Percentiles rank a stretch among this genome's conserved stretches.
These are phyloP conservation scores for Poa annua DNA, from an alignment of 176 grass and related monocot species.

Conservation along the genomic window DNA sequence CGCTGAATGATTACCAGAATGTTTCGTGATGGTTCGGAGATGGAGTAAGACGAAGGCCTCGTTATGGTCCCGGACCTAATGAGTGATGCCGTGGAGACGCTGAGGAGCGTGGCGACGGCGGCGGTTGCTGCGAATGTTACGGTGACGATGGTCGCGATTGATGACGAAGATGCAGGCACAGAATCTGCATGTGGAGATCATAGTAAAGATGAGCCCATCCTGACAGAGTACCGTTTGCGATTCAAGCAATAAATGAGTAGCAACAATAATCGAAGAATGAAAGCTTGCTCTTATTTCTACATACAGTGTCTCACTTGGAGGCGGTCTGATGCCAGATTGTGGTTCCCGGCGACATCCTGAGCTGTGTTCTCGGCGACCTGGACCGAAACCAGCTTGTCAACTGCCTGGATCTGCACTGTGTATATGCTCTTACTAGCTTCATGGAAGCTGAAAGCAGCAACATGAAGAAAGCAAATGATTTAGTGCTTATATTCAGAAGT, in stretches of 20 bases:
- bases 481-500: background rate
- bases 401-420: slow-evolving; percentile 54
- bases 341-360: slow-evolving; percentile 82
- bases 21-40: slow-evolving; percentile 88
- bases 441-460: slow-evolving; percentile 67
- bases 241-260: background rate
- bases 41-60: slow-evolving; percentile 62
- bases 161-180: slow-evolving; percentile 66
- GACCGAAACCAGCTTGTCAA: slow-evolving; percentile 67
- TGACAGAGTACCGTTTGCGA: background rate
- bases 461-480: background rate
- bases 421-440: slow-evolving; percentile 87
- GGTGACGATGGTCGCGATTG: slow-evolving; percentile 56
- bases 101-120: slow-evolving; percentile 57
- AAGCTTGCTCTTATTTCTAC: background rate
- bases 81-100: slow-evolving; percentile 71
- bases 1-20: slow-evolving; percentile 59
- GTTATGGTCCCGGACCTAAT: slow-evolving; percentile 70
- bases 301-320: slow-evolving; percentile 95
- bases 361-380: slow-evolving; percentile 72
- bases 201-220: background rate
- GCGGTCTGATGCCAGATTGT: slow-evolving; percentile 71
- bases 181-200: slow-evolving; percentile 59
- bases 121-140: slow-evolving; percentile 53
- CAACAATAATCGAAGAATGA: background rate